A percentile compares a stretch with the other conserved stretches of the same genome.
phyloP scores from a whole-genome alignment of 2,329 filamentous ascomycete genomes.

The Clarireedia monteithiana region DNA sequence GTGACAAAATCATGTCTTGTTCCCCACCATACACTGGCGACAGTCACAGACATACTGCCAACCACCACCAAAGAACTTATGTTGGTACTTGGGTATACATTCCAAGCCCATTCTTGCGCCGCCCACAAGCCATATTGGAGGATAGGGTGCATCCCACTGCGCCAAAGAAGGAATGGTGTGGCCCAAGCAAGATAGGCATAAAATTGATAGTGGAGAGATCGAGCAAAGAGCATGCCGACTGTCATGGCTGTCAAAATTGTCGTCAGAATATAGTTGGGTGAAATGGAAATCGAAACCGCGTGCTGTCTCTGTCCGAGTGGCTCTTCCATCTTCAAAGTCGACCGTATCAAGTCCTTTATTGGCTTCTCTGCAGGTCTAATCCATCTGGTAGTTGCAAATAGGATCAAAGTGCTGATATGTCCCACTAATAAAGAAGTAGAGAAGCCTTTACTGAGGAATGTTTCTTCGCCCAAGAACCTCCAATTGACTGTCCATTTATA shows the following conservation, averaged over 20 bases:
- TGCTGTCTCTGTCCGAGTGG: slow-evolving; percentile 35
- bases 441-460: slow-evolving; percentile 64
- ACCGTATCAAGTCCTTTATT: slow-evolving; percentile 36
- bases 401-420: slow-evolving; percentile 46
- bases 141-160: slow-evolving; percentile 50
- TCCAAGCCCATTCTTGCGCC: slow-evolving; percentile 67
- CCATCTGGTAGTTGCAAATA: slow-evolving; percentile 54
- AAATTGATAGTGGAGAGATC: slow-evolving; percentile 69
- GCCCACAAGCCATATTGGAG: slow-evolving; percentile 53
- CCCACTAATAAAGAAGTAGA: slow-evolving; percentile 46
- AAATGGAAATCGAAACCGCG: slow-evolving; percentile 42
- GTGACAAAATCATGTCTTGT: slow-evolving; percentile 27
- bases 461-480: slow-evolving; percentile 82
- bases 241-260: slow-evolving; percentile 53
- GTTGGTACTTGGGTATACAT: slow-evolving; percentile 62
- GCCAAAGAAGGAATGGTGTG: slow-evolving; percentile 65
- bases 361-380: slow-evolving; percentile 46
- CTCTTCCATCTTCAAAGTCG: slow-evolving; percentile 26
- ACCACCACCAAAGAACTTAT: slow-evolving; percentile 62
- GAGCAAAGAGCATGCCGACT: slow-evolving; percentile 63
- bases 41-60: slow-evolving; percentile 57
- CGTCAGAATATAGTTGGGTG: slow-evolving; percentile 53
- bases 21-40: slow-evolving; percentile 36
- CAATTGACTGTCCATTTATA: slow-evolving; percentile 99
- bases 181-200: slow-evolving; percentile 67